Evolutionary conservation across 768 basidiomycete species (phyloP).

Genomic region (Pisolithus orientalis): DNA sequence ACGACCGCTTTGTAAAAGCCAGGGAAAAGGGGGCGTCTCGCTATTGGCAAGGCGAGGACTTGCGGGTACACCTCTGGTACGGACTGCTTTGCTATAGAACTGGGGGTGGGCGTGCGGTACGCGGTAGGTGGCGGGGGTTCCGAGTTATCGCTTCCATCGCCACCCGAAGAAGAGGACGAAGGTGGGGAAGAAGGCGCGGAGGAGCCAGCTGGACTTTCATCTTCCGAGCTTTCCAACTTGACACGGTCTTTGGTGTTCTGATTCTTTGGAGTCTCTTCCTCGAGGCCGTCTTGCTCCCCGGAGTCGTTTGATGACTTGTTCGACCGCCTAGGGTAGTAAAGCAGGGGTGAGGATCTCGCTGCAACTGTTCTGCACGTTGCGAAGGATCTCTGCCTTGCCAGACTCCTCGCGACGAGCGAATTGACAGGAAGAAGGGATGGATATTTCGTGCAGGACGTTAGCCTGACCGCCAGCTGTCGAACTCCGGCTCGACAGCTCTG

Average conservation of each 20-base stretch:
- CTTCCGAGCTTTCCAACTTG: conserved; percentile 21
- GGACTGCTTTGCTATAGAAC: conserved; percentile 75
- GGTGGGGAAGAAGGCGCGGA: conserved; percentile 27
- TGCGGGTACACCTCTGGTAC: conserved; percentile 91
- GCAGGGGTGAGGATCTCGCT: conserved; percentile 26
- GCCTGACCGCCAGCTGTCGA: neutral
- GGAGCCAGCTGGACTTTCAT: conserved; percentile 27
- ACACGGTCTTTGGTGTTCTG: conserved; percentile 11
- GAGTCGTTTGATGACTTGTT: conserved; percentile 26
- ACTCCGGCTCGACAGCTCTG: conserved; percentile 11
- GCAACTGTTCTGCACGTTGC: conserved; percentile 15
- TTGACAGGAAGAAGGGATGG: neutral
- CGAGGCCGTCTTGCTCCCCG: conserved; percentile 16
- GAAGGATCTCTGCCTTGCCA: conserved; percentile 19
- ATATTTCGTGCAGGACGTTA: no score
- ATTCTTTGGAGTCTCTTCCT: conserved; percentile 22
- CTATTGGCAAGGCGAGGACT: conserved; percentile 91
- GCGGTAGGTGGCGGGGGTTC: conserved; percentile 37
- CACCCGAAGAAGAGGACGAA: conserved; percentile 36
- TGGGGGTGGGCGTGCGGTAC: conserved; percentile 30
- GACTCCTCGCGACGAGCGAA: conserved; percentile 4
- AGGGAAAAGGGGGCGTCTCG: conserved; percentile 91
- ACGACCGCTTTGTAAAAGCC: conserved; percentile 99
- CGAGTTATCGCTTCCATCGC: conserved; percentile 30
- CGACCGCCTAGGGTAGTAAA: conserved; percentile 33